phyloP scores from a whole-genome alignment of 192 early-diverging fungal genomes.

The Coemansia sp. region DNA sequence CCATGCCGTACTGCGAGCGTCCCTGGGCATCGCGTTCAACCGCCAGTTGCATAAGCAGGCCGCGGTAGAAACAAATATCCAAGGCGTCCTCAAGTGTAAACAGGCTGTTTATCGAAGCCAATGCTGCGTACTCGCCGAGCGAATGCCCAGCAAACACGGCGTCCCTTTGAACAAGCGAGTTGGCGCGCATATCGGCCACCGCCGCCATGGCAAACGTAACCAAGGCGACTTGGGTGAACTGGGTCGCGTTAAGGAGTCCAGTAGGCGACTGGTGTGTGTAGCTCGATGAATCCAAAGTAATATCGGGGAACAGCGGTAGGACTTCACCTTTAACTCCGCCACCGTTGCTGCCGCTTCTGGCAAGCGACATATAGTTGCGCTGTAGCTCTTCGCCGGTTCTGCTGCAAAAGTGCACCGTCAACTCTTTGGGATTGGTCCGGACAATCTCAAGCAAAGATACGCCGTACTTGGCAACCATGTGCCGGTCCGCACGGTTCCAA shows the following conservation, averaged over 20 bases:
- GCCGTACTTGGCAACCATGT: slow-evolving; percentile 84
- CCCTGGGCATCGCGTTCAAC: slow-evolving; percentile 78
- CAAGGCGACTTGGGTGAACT: slow-evolving; percentile 92
- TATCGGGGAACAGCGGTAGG: slow-evolving; percentile 39
- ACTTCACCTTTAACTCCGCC: no score
- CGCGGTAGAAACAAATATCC: slow-evolving; percentile 92
- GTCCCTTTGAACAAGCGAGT: slow-evolving; percentile 78
- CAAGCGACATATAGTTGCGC: slow-evolving; percentile 67
- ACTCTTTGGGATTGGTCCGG: slow-evolving; percentile 71
- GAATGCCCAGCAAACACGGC: slow-evolving; percentile 91
- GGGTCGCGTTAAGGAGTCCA: slow-evolving; percentile 89
- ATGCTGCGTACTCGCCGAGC: slow-evolving; percentile 89
- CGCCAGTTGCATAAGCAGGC: slow-evolving; percentile 95
- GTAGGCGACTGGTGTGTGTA: slow-evolving; percentile 81
- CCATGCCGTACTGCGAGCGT: slow-evolving; percentile 92
- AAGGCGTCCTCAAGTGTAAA: slow-evolving; percentile 81
- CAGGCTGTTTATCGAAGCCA: slow-evolving; percentile 79
- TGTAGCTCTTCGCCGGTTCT: slow-evolving; percentile 80
- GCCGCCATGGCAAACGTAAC: slow-evolving; percentile 83
- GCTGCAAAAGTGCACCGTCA: slow-evolving; percentile 79
- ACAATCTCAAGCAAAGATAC: slow-evolving; percentile 94
- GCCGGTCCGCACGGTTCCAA: slow-evolving; percentile 91
- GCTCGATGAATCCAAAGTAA: slow-evolving; percentile 69
- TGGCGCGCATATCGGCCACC: slow-evolving; percentile 84
- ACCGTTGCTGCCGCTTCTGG: background rate